phyloP scores from a whole-genome alignment of 1,284 basidiomycete genomes.

The Leccinum insolens region DNA sequence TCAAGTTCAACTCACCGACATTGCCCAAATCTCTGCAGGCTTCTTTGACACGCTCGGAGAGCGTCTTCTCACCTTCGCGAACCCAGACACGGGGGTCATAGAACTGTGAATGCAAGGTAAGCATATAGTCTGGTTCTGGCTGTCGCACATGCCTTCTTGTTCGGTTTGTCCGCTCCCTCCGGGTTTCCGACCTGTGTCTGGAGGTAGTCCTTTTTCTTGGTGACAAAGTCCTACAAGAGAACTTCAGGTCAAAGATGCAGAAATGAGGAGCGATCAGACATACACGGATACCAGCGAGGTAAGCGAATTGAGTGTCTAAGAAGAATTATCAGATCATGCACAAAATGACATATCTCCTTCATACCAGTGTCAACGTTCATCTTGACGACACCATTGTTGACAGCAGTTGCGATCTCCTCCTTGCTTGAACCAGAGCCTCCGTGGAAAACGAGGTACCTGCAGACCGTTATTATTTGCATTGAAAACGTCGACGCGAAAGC shows the following conservation, averaged over 20 bases:
- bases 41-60: conserved; percentile 85
- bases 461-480: background rate
- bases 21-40: conserved; percentile 92
- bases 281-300: conserved; percentile 87
- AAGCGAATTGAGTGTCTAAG: conserved; percentile 90
- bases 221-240: conserved; percentile 73
- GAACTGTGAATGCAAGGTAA: conserved; percentile 46
- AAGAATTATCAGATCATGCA: conserved; percentile 11
- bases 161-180: conserved; percentile 91
- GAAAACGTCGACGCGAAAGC: background rate
- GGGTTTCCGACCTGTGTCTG: conserved; percentile 92
- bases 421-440: conserved; percentile 98
- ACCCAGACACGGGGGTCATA: conserved; percentile 98
- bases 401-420: conserved; percentile 95
- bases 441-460: conserved; percentile 98
- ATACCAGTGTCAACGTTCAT: conserved; percentile 93
- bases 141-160: conserved; percentile 80
- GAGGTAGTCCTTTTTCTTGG: conserved; percentile 85
- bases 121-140: background rate
- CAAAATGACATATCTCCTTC: background rate
- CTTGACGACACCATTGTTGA: conserved; percentile 93
- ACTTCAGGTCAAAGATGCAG: conserved; percentile 3
- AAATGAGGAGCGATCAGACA: conserved; percentile 23
- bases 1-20: conserved; percentile 43
- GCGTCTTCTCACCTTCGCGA: conserved; percentile 97